These are phyloP conservation scores for Chenopodium berlandieri DNA, from an alignment of 148 eudicot species.

Conservation along the genomic window DNA sequence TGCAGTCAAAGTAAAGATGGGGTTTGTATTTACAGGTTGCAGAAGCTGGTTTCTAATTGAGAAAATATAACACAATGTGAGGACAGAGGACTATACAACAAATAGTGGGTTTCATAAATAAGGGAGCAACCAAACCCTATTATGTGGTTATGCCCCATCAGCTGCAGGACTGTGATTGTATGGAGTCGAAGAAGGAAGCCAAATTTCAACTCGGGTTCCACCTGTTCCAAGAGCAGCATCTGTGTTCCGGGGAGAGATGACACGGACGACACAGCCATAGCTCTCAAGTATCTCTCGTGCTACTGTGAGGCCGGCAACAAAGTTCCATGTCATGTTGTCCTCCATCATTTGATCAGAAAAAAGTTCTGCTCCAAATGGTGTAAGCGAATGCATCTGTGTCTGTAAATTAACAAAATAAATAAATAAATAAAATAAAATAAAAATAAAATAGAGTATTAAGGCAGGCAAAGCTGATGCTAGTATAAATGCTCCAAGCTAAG, in stretches of 20 bases:
- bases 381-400: constrained; percentile 94
- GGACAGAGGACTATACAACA: neutral
- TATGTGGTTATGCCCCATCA: constrained; percentile 21
- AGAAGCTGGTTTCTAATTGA: neutral
- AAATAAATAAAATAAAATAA: too few relatives aligned
- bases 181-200: constrained; percentile 69
- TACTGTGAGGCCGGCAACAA: constrained; percentile 83
- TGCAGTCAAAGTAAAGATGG: neutral
- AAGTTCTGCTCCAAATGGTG: constrained; percentile 81
- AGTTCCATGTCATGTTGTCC: constrained; percentile 99
- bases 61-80: neutral
- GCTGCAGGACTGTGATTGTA: constrained; percentile 24
- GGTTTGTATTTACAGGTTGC: constrained; percentile 15
- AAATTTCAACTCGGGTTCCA: constrained; percentile 85
- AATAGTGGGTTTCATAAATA: neutral
- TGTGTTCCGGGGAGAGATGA: constrained; percentile 68
- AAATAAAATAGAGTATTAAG: neutral
- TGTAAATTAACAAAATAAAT: constrained; percentile 22
- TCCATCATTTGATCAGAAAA: constrained; percentile 59
- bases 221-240: constrained; percentile 69
- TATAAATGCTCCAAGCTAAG: neutral
- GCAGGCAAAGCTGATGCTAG: neutral
- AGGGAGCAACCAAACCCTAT: neutral
- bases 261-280: constrained; percentile 88
- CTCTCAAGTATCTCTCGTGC: constrained; percentile 91